Evolutionary conservation across 192 early-diverging fungal species (phyloP).

Genomic region (Rhizophagus clarus): DNA sequence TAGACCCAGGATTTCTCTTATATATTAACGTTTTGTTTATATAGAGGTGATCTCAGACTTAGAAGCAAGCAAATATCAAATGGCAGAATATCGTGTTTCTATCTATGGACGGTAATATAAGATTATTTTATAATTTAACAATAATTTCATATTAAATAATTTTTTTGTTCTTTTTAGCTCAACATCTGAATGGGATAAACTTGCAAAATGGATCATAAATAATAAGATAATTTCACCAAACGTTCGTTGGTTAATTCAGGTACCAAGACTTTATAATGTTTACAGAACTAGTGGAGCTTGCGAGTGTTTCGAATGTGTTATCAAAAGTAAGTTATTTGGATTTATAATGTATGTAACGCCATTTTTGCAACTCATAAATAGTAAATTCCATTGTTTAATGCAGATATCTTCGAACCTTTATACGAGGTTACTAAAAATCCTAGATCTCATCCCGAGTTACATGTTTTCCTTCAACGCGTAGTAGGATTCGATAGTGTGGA

Average conservation of each 20-base stretch:
- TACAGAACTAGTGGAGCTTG: constrained; percentile 71
- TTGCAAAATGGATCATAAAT: constrained; percentile 89
- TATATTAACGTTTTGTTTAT: neutral
- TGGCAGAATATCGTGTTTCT: constrained; percentile 91
- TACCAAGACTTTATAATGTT: constrained; percentile 89
- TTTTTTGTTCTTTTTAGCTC: neutral
- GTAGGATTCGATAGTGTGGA: constrained; percentile 94
- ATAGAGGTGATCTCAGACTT: constrained; percentile 86
- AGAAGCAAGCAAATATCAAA: constrained; percentile 93
- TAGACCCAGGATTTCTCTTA: no score
- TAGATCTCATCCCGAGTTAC: constrained; percentile 82
- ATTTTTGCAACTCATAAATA: neutral
- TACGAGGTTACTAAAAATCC: constrained; percentile 92
- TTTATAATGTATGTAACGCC: neutral
- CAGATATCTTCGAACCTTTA: constrained; percentile 84
- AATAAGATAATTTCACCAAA: constrained; percentile 90
- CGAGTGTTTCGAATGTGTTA: constrained; percentile 73
- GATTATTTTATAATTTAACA: neutral
- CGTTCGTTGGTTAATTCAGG: constrained; percentile 94
- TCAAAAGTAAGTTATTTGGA: constrained; percentile 58
- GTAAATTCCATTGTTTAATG: neutral
- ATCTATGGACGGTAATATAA: constrained; percentile 84
- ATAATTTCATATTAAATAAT: neutral
- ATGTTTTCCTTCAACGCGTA: constrained; percentile 92
- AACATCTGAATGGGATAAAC: constrained; percentile 85